Percentiles rank a stretch among this genome's conserved stretches.
These are phyloP conservation scores for Fusarium protoensiforme DNA, from an alignment of 2,329 filamentous ascomycete species.

Conservation along the genomic window DNA sequence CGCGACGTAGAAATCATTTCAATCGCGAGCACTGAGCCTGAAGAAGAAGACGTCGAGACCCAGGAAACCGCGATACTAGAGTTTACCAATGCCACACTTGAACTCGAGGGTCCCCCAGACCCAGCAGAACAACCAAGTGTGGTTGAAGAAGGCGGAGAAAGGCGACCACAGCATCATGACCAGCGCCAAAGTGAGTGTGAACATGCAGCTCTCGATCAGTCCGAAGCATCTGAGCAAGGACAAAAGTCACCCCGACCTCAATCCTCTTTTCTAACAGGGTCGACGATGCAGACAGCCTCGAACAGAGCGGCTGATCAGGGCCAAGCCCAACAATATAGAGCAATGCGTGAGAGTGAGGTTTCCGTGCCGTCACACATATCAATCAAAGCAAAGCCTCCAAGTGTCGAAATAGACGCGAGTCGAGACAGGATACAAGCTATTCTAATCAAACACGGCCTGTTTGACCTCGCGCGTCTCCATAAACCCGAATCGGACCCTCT, in stretches of 20 bases:
- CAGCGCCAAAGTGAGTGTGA: background rate
- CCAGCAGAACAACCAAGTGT: background rate
- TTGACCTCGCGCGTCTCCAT: too few species aligned
- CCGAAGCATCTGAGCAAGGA: background rate
- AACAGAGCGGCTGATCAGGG: background rate
- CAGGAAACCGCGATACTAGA: background rate
- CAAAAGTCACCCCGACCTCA: background rate
- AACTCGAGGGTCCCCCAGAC: background rate
- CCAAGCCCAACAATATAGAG: background rate
- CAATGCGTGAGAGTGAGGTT: too few species aligned
- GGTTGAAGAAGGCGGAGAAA: background rate
- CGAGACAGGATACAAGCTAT: background rate
- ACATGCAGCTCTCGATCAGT: too few species aligned
- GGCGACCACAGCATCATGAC: background rate
- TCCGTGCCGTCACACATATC: too few species aligned
- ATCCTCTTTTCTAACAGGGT: background rate
- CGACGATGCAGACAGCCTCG: background rate
- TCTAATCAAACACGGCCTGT: background rate
- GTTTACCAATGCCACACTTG: background rate
- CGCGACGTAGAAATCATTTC: background rate
- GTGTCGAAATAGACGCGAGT: background rate
- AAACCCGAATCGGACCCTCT: background rate
- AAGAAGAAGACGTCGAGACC: background rate
- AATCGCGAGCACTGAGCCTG: background rate
- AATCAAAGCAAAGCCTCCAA: too few species aligned